A percentile compares a stretch with the other conserved stretches of the same genome.
Evolutionary conservation across 495 filamentous ascomycete genomes (phyloP).

Genomic region (Pseudevernia furfuracea): DNA sequence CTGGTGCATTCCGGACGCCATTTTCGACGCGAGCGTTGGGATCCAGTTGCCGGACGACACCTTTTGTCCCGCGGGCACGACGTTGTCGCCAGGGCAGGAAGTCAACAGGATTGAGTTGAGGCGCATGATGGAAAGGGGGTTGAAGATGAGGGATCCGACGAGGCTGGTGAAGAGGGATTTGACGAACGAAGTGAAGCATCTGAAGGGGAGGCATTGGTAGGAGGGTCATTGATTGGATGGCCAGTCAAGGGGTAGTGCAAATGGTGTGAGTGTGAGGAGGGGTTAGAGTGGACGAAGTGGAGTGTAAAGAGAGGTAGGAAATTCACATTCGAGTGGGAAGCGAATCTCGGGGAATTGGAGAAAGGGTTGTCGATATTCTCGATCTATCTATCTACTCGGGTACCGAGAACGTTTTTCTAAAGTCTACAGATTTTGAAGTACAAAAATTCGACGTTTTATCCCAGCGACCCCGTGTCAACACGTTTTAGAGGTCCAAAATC

Average conservation of each 20-base stretch:
- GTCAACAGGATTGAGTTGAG: neutral
- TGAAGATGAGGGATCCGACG: neutral
- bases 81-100: neutral
- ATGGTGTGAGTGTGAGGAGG: too few species aligned
- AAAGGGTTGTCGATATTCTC: too few species aligned
- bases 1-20: slow-evolving; percentile 9
- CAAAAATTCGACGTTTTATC: neutral
- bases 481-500: neutral
- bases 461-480: too few species aligned
- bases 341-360: too few species aligned
- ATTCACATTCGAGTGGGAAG: too few species aligned
- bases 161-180: neutral
- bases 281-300: too few species aligned
- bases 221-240: neutral
- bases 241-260: neutral
- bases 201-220: neutral
- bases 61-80: neutral
- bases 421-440: neutral
- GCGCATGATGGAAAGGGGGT: neutral
- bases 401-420: neutral
- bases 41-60: slow-evolving; percentile 8
- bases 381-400: too few species aligned
- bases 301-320: too few species aligned
- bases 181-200: neutral
- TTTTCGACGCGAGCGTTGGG: slow-evolving; percentile 16